Base-by-base conservation (phyloP, 768 basidiomycete genomes). In the Dioszegia aurantiaca region DNA sequence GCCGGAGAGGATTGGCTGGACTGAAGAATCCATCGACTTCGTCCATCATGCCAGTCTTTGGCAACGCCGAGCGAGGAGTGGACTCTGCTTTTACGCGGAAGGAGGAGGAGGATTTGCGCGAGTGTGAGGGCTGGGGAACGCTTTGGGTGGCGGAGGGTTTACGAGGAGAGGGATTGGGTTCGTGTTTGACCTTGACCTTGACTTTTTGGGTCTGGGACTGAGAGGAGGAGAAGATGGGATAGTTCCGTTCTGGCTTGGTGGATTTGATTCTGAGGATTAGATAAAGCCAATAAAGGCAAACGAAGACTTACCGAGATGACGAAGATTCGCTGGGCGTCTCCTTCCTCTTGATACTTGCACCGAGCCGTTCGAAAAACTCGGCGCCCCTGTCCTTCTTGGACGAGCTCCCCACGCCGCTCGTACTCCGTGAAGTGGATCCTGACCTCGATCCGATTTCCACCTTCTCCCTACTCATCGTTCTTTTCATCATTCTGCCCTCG, bases 201-300 rank as follows among this genome's bases (percentile, higher is more conserved):
- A 43, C 41, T 21, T 21, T 43, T 10, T 19, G 41, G 44, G 19
- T 24, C 26, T 41, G 40, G 40, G 40, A 42, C n/a, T n/a, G n/a
- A n/a, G 40, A 42, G 8, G 40, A 42, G 17, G 44, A 8, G 17
- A 45, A 45, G 11, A 45, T 45, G 44, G 44, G 23, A 26, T 45
- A 21, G 40, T 42, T n/a, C 9, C 40, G 26, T 23, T 45, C 44
- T 8, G 19, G 44, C 44, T 23, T 23, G 44, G 10, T 14, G 9
- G 23, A 17, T 8, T 45, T 19, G 4, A 24, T 24, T 27, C 44
- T 24, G 44, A 23, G 8, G 4, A 24, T 24, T 17, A 45, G 44
- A 12, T 45, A 27, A 27, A 26, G 9, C 12, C 23, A 17, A 14
- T 12, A 24, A 8, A 9, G 4, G 40, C 40, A 21, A 6, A n/a